Conservation (phyloP, 768 basidiomycete species). For the Termitomyces sp. region DNA sequence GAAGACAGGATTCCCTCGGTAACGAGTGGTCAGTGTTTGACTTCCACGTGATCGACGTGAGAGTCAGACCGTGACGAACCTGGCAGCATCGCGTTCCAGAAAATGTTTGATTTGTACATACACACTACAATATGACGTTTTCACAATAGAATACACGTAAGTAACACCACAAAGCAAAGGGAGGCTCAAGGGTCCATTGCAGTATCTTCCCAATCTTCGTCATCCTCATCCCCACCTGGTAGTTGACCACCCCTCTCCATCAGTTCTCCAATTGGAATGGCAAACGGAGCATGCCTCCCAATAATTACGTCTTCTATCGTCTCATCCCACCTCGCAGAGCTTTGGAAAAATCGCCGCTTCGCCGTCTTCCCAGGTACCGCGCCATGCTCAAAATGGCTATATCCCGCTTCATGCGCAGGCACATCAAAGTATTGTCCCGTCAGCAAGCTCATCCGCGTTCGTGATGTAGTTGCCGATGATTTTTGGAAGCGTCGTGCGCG, state of each 20-base stretch:
- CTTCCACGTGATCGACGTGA: background rate
- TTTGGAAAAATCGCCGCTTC: constrained; percentile 59
- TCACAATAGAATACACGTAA: constrained; percentile 11
- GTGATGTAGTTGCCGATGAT: constrained; percentile 18
- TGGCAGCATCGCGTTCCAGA: background rate
- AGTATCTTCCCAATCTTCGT: constrained; percentile 27
- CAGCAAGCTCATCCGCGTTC: constrained; percentile 64
- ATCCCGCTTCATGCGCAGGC: constrained; percentile 38
- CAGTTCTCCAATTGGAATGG: constrained; percentile 14
- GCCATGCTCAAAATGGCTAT: constrained; percentile 36
- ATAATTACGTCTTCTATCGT: constrained; percentile 18
- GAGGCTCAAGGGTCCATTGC: constrained; percentile 16
- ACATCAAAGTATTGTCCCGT: constrained; percentile 58
- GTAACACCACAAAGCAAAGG: background rate
- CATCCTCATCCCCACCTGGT: constrained; percentile 14
- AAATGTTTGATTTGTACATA: background rate
- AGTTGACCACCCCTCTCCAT: constrained; percentile 23
- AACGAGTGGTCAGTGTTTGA: too few relatives aligned
- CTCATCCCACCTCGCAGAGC: constrained; percentile 33
- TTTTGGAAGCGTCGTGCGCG: constrained; percentile 9
- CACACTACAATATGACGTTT: background rate
- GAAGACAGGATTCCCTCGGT: constrained; percentile 73
- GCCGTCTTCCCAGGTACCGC: constrained; percentile 32
- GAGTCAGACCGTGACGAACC: background rate
- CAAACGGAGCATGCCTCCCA: constrained; percentile 10